Evolutionary conservation across 2,329 filamentous ascomycete species (phyloP).

Genomic region (Colletotrichum filicis): DNA sequence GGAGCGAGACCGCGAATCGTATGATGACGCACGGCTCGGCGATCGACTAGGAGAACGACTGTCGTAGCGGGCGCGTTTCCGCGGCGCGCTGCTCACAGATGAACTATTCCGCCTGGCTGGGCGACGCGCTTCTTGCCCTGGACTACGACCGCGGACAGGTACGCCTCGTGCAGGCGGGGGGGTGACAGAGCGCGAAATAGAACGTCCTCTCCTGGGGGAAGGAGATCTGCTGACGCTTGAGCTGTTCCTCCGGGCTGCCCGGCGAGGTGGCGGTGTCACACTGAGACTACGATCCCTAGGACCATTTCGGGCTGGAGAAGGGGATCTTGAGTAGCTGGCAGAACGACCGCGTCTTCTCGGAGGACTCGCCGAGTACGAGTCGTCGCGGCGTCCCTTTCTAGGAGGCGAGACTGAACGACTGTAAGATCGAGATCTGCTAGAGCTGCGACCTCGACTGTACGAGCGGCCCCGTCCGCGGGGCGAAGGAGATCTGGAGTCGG

Average conservation of each 20-base stretch:
- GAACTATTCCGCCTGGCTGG: conserved; percentile 47
- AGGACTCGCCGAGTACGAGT: conserved; percentile 45
- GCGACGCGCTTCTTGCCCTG: conserved; percentile 28
- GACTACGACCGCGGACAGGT: conserved; percentile 22
- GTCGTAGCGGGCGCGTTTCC: conserved; percentile 37
- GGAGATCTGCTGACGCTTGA: conserved; percentile 46
- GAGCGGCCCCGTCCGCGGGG: conserved; percentile 43
- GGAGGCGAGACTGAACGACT: conserved; percentile 36
- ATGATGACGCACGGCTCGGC: conserved; percentile 39
- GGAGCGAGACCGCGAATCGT: conserved; percentile 41
- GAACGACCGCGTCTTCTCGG: conserved; percentile 41
- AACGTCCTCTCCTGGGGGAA: conserved; percentile 37
- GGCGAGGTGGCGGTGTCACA: conserved; percentile 23
- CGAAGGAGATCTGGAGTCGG: conserved; percentile 46
- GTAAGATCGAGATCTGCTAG: conserved; percentile 51
- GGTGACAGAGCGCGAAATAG: conserved; percentile 39
- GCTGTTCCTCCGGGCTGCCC: conserved; percentile 46
- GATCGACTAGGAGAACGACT: conserved; percentile 40
- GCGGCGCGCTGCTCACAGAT: conserved; percentile 44
- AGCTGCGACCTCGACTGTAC: conserved; percentile 43
- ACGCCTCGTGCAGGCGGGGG: conserved; percentile 19
- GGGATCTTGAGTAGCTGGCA: conserved; percentile 41
- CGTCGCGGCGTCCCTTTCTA: conserved; percentile 28
- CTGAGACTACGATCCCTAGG: conserved; percentile 31
- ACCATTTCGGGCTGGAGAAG: conserved; percentile 44